Conservation (phyloP, 441 rosid species). For the Breynia disticha region DNA sequence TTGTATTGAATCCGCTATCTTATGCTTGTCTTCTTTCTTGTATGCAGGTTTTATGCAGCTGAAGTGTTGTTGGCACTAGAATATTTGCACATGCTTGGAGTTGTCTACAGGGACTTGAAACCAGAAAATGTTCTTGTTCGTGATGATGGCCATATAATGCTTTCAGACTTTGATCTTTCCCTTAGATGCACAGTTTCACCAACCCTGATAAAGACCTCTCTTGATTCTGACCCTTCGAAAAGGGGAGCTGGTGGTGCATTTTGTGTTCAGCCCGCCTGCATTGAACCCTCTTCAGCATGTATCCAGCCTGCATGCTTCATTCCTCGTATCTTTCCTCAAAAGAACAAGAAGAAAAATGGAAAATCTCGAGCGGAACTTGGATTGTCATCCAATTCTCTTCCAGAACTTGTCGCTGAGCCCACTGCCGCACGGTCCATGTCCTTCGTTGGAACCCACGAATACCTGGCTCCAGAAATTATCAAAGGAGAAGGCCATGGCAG, state of each 20-base stretch:
- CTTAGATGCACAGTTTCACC: constrained; percentile 84
- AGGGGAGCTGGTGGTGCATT: constrained; percentile 37
- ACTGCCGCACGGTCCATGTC: constrained; percentile 94
- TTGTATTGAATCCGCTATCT: neutral
- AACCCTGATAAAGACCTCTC: constrained; percentile 61
- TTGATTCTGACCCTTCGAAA: constrained; percentile 48
- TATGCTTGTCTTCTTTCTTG: neutral
- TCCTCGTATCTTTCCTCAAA: constrained; percentile 69
- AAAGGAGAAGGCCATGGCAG: constrained; percentile 98
- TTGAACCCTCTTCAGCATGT: constrained; percentile 76
- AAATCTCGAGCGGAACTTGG: constrained; percentile 50
- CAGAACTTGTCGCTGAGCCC: constrained; percentile 93
- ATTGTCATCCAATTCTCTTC: constrained; percentile 45
- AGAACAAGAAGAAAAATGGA: constrained; percentile 59
- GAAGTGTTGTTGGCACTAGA: constrained; percentile 90
- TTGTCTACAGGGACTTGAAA: constrained; percentile 91
- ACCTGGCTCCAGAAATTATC: constrained; percentile 96
- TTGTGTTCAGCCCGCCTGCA: constrained; percentile 79
- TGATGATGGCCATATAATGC: constrained; percentile 98
- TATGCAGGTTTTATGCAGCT: constrained; percentile 77
- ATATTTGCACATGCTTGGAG: constrained; percentile 98
- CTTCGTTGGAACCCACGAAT: constrained; percentile 95
- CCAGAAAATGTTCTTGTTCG: constrained; percentile 96
- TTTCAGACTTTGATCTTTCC: constrained; percentile 95
- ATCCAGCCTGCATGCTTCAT: constrained; percentile 85